Percentiles rank a stretch among this genome's conserved stretches.
Evolutionary conservation across 805 yeast species (phyloP).

Genomic region (Candida verbasci): DNA sequence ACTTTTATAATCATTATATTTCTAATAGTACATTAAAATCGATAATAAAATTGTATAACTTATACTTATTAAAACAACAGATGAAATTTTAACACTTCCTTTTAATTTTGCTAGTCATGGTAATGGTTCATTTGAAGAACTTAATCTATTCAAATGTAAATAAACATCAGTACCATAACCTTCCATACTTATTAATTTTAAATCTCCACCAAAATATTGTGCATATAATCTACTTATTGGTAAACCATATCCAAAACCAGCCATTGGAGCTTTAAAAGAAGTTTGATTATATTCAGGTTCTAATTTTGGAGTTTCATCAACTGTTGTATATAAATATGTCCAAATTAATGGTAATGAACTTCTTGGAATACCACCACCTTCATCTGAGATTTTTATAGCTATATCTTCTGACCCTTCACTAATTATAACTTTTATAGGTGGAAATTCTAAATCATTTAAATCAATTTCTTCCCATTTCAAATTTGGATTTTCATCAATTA

Average conservation of each 20-base stretch:
- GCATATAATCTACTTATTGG: constrained; percentile 85
- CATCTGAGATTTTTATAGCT: constrained; percentile 85
- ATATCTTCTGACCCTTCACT: constrained; percentile 89
- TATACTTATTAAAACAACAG: background rate
- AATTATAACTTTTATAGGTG: constrained; percentile 81
- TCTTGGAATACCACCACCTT: constrained; percentile 91
- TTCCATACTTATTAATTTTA: constrained; percentile 84
- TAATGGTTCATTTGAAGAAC: constrained; percentile 68
- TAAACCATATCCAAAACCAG: constrained; percentile 89
- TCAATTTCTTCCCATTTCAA: constrained; percentile 33
- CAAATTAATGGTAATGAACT: constrained; percentile 80
- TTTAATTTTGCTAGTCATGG: constrained; percentile 24
- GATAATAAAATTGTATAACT: constrained; percentile 1
- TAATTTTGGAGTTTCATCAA: constrained; percentile 62
- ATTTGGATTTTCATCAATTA: constrained; percentile 40
- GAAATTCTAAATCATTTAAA: constrained; percentile 65
- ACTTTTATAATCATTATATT: too few relatives aligned
- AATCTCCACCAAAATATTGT: constrained; percentile 86
- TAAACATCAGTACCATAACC: constrained; percentile 94
- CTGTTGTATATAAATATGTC: constrained; percentile 90
- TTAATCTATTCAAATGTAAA: constrained; percentile 75
- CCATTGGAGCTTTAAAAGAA: constrained; percentile 85
- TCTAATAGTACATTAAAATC: constrained; percentile 2
- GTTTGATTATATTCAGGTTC: constrained; percentile 56
- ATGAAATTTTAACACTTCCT: constrained; percentile 5